These are phyloP conservation scores for Ophiobolus disseminans DNA, from an alignment of 2,329 filamentous ascomycete species.

Conservation along the genomic window DNA sequence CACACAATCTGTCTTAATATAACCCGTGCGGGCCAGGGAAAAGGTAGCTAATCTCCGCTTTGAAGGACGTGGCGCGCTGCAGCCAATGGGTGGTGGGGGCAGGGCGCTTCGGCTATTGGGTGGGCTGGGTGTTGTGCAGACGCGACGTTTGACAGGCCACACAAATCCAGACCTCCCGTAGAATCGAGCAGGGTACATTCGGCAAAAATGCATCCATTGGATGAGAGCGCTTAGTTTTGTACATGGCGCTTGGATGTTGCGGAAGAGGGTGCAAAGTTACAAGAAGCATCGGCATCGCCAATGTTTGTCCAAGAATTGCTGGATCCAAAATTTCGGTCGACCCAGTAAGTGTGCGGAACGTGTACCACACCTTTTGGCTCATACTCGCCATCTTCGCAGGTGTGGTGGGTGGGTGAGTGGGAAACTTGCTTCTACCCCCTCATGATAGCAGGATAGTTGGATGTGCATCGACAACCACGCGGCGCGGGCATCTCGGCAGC, in stretches of 20 bases:
- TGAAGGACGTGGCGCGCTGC: not conserved
- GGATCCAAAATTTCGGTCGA: not conserved
- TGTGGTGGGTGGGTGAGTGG: too few relatives aligned
- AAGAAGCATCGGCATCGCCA: not conserved
- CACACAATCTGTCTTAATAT: conserved; percentile 20
- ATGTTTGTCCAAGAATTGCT: not conserved
- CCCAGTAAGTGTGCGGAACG: not conserved
- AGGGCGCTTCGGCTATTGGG: too few relatives aligned
- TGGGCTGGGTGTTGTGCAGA: not conserved
- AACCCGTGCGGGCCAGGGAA: conserved; percentile 4
- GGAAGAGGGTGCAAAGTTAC: not conserved
- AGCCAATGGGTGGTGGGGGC: conserved; percentile 1
- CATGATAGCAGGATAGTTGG: too few relatives aligned
- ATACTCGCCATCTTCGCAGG: too few relatives aligned
- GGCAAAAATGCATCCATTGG: not conserved
- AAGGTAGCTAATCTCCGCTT: conserved; percentile 19
- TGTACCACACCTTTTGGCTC: conserved; percentile 1
- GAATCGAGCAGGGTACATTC: not conserved
- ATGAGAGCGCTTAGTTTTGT: conserved; percentile 3
- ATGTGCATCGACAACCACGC: too few relatives aligned
- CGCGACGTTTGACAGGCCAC: not conserved
- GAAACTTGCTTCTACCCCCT: too few relatives aligned
- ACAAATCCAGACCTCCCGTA: not conserved
- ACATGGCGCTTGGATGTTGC: conserved; percentile 4
- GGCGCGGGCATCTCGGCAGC: not conserved